These are phyloP conservation scores for Gleditsia sinensis DNA, from an alignment of 306 rosid genomes.

Conservation along the genomic window DNA sequence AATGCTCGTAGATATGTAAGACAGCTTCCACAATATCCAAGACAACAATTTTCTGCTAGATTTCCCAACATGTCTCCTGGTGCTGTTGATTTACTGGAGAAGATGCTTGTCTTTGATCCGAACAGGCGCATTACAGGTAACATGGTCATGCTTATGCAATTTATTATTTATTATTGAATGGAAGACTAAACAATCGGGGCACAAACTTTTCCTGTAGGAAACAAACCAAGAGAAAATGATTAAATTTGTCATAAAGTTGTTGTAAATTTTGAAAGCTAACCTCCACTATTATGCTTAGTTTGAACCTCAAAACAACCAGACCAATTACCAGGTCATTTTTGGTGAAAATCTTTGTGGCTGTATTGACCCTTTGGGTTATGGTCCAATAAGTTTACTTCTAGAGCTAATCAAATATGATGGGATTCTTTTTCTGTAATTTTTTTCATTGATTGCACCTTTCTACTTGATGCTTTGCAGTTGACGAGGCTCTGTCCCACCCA, in stretches of 20 bases:
- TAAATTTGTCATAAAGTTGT: not conserved
- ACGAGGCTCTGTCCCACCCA: constrained; percentile 84
- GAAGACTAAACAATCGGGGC: not conserved
- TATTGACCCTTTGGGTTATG: too few relatives aligned
- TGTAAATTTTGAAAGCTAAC: not conserved
- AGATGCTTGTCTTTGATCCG: constrained; percentile 94
- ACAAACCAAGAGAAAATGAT: too few relatives aligned
- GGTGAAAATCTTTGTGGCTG: not conserved
- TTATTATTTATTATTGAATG: not conserved
- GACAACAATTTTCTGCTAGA: constrained; percentile 61
- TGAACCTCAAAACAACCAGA: not conserved
- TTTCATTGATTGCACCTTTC: not conserved
- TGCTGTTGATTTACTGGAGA: constrained; percentile 81
- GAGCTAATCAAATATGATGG: too few relatives aligned
- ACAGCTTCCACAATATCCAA: constrained; percentile 88
- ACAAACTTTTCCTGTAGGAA: not conserved
- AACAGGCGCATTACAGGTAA: constrained; percentile 91
- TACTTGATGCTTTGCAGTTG: constrained; percentile 57
- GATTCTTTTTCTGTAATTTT: not conserved
- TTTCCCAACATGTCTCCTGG: constrained; percentile 78
- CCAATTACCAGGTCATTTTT: not conserved
- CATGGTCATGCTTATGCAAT: not conserved
- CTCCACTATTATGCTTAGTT: too few relatives aligned
- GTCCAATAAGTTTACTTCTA: not conserved
- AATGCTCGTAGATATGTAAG: constrained; percentile 88